Percentiles rank a stretch among this genome's conserved stretches.
Conservation (phyloP, 2,329 filamentous ascomycete species). For the Colletotrichum falcatum region DNA sequence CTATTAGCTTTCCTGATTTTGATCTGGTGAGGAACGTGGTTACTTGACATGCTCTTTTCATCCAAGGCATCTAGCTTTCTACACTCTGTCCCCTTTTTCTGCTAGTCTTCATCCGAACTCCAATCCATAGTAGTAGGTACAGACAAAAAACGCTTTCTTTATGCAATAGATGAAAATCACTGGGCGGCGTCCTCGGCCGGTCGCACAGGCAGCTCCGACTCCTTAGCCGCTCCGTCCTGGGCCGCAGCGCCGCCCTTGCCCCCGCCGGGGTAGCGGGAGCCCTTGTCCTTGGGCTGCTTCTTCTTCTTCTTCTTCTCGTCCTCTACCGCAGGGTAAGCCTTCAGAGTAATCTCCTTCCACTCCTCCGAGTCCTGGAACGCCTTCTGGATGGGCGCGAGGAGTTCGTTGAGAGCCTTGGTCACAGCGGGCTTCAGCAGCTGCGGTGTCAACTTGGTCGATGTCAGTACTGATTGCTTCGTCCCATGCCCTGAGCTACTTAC, state of each 20-base stretch:
- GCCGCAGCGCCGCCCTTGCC: conserved; percentile 34
- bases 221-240: conserved; percentile 33
- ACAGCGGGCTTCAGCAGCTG: conserved; percentile 91
- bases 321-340: conserved; percentile 80
- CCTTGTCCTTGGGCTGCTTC: conserved; percentile 83
- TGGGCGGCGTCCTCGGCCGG: conserved; percentile 30
- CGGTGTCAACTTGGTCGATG: conserved; percentile 71
- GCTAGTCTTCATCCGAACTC: conserved; percentile 39
- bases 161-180: conserved; percentile 26
- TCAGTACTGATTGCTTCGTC: conserved; percentile 26
- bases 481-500: not conserved
- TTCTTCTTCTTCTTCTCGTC: conserved; percentile 75
- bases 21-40: not conserved
- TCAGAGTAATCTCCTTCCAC: conserved; percentile 80
- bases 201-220: conserved; percentile 38
- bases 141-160: conserved; percentile 27
- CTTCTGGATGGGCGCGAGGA: conserved; percentile 82
- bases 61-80: conserved; percentile 38
- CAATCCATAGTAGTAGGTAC: conserved; percentile 36
- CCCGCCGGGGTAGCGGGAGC: conserved; percentile 70
- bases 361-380: conserved; percentile 78
- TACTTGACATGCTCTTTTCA: conserved; percentile 31
- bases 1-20: not conserved
- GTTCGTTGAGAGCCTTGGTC: conserved; percentile 75
- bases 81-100: conserved; percentile 34